Evolutionary conservation across 2,329 filamentous ascomycete species (phyloP), one percentile per base, ranked within the genome.

Genomic region (Sporothrix euskadiensis): DNA sequence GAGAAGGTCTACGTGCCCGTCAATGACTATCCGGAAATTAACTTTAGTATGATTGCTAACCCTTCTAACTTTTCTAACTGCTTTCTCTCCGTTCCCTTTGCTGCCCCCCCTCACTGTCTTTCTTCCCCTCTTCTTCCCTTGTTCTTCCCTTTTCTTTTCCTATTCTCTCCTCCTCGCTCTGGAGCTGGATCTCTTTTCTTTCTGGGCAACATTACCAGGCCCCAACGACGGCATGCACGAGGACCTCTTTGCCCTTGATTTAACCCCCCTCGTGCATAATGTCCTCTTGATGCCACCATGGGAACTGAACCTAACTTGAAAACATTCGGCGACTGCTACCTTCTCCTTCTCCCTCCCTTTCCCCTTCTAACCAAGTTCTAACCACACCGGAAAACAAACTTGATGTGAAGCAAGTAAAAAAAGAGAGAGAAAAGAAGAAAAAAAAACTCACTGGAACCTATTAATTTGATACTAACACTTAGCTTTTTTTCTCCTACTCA

Each of bases 11-110:
- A 99, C 83, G 96, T 99, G 83, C 96, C 96, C 83, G 96, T 99
- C 87, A 99, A 99, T 90, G 96, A 99, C 85, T 99, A 99, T 84
- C 96, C 96, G 88, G 96, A 99, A 85, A 98, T 99, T 91, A 99
- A 99, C 92, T 99, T 99, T 94, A 99, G 96, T 99, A 98, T 95
- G 95, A 95, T 96, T 94, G 91, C 94, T 97, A 97, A 97, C 94
- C 94, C 94, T 94, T 94, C 90, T 91, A 91, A 92, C 90, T 86
- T 83, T 88, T 88, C 90, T 92, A 91, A 92, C 52, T 22, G 49
- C 35, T 68, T 72, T n/a, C 77, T 79, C 72, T 76, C 79, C 79
- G 77, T 80, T 81, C 80, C 80, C n/a, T 39, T 47, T 19, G 39
- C 22, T 19, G 39, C 22, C 44, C 14, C n/a, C n/a, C 9, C n/a